phyloP scores from a whole-genome alignment of 2,329 filamentous ascomycete species.

The Penicillium sp. region DNA sequence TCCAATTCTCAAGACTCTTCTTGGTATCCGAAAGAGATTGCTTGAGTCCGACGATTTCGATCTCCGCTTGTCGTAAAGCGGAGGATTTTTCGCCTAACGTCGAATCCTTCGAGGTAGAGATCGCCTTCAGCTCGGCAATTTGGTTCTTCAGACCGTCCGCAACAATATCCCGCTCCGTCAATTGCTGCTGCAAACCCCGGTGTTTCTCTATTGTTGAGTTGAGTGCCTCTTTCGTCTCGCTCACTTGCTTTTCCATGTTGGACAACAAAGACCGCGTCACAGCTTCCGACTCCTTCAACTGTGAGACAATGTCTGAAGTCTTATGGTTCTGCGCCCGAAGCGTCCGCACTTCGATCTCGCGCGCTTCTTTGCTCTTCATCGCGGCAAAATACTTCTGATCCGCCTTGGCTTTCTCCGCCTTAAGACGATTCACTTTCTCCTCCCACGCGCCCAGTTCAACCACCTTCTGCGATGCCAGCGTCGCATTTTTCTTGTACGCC shows the following conservation, averaged over 20 bases:
- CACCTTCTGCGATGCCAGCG: constrained; percentile 83
- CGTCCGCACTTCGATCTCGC: constrained; percentile 77
- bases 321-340: constrained; percentile 83
- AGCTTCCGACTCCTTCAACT: constrained; percentile 87
- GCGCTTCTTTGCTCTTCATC: constrained; percentile 88
- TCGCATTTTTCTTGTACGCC: constrained; percentile 87
- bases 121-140: constrained; percentile 72
- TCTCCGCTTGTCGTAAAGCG: constrained; percentile 63
- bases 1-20: constrained; percentile 85
- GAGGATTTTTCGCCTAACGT: constrained; percentile 67
- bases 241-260: constrained; percentile 89
- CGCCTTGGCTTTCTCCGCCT: constrained; percentile 90
- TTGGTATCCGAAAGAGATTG: constrained; percentile 76
- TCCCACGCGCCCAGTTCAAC: constrained; percentile 75
- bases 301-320: constrained; percentile 89
- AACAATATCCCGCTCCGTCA: constrained; percentile 70
- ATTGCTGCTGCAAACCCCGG: constrained; percentile 73
- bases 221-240: constrained; percentile 79
- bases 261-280: constrained; percentile 74
- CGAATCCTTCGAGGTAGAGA: constrained; percentile 77
- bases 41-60: constrained; percentile 78
- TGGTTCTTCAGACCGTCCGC: constrained; percentile 76
- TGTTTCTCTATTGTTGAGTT: constrained; percentile 71
- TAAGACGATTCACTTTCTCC: constrained; percentile 73
- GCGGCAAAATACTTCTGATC: constrained; percentile 98